A percentile compares a stretch with the other conserved stretches of the same genome.
Conservation (phyloP, 768 basidiomycete genomes). For the Dioszegia crocea region DNA sequence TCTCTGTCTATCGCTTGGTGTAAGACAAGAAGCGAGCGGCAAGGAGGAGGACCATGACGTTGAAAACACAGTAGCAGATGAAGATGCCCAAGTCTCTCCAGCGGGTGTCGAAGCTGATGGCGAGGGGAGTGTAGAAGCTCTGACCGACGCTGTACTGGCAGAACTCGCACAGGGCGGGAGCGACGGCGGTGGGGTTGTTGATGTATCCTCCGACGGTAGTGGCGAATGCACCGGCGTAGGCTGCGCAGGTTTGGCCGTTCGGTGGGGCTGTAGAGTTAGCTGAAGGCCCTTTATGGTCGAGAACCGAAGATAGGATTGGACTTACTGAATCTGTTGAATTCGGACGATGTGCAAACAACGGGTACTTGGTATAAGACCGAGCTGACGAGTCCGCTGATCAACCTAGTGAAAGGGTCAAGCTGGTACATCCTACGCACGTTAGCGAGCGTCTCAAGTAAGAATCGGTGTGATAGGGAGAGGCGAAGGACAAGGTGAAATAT, state of each 20-base stretch:
- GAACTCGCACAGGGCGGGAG: constrained; percentile 59
- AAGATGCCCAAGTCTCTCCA: constrained; percentile 40
- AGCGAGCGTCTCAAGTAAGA: constrained; percentile 55
- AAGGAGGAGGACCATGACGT: constrained; percentile 55
- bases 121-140: constrained; percentile 26
- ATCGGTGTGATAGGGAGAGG: background rate
- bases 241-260: constrained; percentile 63
- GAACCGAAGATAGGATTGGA: no score
- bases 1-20: constrained; percentile 13
- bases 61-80: constrained; percentile 55
- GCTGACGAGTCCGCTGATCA: constrained; percentile 57
- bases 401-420: constrained; percentile 28
- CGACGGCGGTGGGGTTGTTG: constrained; percentile 62
- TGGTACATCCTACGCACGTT: background rate
- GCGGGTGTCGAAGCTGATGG: constrained; percentile 20
- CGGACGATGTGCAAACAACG: constrained; percentile 53
- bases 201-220: constrained; percentile 68
- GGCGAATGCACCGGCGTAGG: constrained; percentile 72
- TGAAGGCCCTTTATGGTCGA: no score
- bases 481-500: no score
- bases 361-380: constrained; percentile 70
- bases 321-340: constrained; percentile 37
- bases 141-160: constrained; percentile 53
- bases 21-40: constrained; percentile 30
- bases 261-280: constrained; percentile 57